Conservation (phyloP, 129 eudicot species). For the Oenanthe sinensis region DNA sequence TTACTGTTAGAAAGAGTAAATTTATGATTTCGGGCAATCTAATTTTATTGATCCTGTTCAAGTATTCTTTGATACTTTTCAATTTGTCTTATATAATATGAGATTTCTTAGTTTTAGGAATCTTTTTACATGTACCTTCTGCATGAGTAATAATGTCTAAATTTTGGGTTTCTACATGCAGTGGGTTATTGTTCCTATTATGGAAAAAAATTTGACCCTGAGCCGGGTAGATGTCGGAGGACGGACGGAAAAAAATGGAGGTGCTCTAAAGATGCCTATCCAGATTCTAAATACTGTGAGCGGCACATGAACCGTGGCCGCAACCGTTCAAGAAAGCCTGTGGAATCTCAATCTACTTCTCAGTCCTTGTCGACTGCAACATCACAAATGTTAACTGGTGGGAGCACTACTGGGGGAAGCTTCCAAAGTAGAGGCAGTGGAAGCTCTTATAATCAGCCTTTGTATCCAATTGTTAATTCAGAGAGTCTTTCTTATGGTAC, state of each 20-base stretch:
- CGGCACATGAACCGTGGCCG: slow-evolving; percentile 99
- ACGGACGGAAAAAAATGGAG: slow-evolving; percentile 97
- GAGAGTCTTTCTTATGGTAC: slow-evolving; percentile 26
- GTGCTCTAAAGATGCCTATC: slow-evolving; percentile 88
- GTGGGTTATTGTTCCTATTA: slow-evolving; percentile 82
- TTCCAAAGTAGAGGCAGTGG: slow-evolving; percentile 20
- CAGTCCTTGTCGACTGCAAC: slow-evolving; percentile 39
- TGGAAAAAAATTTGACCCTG: slow-evolving; percentile 89
- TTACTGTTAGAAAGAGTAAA: background rate
- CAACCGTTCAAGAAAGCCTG: slow-evolving; percentile 99
- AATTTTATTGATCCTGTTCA: background rate
- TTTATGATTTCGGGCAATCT: background rate
- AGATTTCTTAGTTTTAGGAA: background rate
- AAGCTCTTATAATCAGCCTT: slow-evolving; percentile 30
- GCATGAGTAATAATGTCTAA: background rate
- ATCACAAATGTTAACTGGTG: slow-evolving; percentile 28
- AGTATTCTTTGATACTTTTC: background rate
- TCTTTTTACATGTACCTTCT: background rate
- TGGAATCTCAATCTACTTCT: slow-evolving; percentile 81
- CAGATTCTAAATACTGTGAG: slow-evolving; percentile 94
- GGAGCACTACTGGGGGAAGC: slow-evolving; percentile 22
- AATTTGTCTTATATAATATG: background rate
- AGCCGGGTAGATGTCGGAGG: slow-evolving; percentile 95
- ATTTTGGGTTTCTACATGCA: slow-evolving; percentile 7
- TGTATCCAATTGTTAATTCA: slow-evolving; percentile 23